Percentiles rank a stretch among this genome's conserved stretches.
These are phyloP conservation scores for Metschnikowia corniflorae DNA, from an alignment of 805 yeast genomes.

Conservation along the genomic window DNA sequence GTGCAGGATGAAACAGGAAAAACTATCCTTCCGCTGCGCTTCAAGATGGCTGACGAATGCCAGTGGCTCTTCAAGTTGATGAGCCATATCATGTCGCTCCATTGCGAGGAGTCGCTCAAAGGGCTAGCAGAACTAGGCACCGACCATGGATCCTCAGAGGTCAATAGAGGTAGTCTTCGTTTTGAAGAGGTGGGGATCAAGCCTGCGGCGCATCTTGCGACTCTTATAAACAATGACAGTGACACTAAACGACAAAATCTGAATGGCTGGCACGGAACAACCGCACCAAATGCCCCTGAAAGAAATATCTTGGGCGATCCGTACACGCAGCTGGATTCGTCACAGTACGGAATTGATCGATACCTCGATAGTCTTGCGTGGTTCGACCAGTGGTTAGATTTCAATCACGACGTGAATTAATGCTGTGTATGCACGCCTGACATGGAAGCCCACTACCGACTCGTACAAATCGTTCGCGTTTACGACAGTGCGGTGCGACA, in stretches of 20 bases:
- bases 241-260: neutral
- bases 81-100: slow-evolving; percentile 47
- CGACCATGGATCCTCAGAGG: slow-evolving; percentile 51
- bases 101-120: slow-evolving; percentile 40
- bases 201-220: neutral
- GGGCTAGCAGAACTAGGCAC: slow-evolving; percentile 41
- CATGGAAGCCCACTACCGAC: too few relatives aligned
- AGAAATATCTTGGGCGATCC: neutral
- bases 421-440: too few relatives aligned
- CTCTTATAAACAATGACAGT: slow-evolving; percentile 10
- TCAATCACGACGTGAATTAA: too few relatives aligned
- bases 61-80: slow-evolving; percentile 59
- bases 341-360: slow-evolving; percentile 12
- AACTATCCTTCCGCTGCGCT: slow-evolving; percentile 29
- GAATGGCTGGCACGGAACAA: neutral
- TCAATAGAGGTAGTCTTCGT: slow-evolving; percentile 37
- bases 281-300: neutral
- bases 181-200: slow-evolving; percentile 26
- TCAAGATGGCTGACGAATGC: slow-evolving; percentile 56
- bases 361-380: slow-evolving; percentile 46
- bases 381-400: slow-evolving; percentile 53
- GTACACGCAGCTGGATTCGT: slow-evolving; percentile 8
- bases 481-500: too few relatives aligned
- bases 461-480: too few relatives aligned
- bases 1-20: slow-evolving; percentile 31